phyloP scores from a whole-genome alignment of 768 basidiomycete genomes.

The Myochromella boudieri region DNA sequence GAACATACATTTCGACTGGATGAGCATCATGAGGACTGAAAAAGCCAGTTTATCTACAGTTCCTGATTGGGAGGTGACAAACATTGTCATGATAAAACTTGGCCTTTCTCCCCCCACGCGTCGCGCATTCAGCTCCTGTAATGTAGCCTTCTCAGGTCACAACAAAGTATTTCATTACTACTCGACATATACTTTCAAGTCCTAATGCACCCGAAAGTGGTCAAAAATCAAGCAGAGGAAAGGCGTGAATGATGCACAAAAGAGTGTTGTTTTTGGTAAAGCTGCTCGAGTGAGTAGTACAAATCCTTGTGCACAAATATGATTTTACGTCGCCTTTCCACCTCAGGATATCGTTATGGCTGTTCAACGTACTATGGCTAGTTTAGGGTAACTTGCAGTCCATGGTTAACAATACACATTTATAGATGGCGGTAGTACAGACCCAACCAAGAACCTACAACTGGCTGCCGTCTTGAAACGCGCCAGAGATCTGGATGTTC shows the following conservation, averaged over 20 bases:
- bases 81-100: constrained; percentile 16
- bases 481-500: constrained; percentile 57
- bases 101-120: constrained; percentile 8
- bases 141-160: constrained; percentile 31
- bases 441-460: constrained; percentile 52
- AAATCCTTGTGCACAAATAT: background rate
- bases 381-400: background rate
- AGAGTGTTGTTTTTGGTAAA: constrained; percentile 55
- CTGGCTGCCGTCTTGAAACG: constrained; percentile 56
- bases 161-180: constrained; percentile 32
- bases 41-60: no score
- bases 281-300: constrained; percentile 47
- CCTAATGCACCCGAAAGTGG: constrained; percentile 50
- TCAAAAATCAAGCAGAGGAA: constrained; percentile 77
- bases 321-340: background rate
- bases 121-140: constrained; percentile 22
- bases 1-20: background rate
- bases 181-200: background rate
- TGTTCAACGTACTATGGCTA: constrained; percentile 47
- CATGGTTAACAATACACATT: constrained; percentile 4
- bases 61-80: no score
- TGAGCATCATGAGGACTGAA: no score
- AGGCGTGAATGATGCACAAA: constrained; percentile 61
- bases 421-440: constrained; percentile 55
- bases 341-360: constrained; percentile 61